Evolutionary conservation across 1,284 basidiomycete genomes (phyloP).

Genomic region (Cutaneotrichosporon cutaneum): DNA sequence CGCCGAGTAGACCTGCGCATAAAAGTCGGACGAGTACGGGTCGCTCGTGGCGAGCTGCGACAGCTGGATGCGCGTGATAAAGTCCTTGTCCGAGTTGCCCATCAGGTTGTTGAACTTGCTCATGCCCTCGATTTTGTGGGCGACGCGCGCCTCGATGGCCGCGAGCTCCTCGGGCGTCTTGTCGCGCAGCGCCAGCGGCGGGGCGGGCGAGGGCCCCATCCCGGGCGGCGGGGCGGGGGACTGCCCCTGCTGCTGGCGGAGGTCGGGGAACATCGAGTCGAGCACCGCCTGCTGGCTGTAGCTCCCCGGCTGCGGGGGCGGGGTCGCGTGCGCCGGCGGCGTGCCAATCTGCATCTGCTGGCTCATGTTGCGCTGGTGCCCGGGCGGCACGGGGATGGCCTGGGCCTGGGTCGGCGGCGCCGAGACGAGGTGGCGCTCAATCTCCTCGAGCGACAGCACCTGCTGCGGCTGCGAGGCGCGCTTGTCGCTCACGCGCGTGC

Average conservation of each 20-base stretch:
- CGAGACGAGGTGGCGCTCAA: conserved; percentile 53
- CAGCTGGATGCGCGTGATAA: conserved; percentile 98
- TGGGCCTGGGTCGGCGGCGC: conserved; percentile 22
- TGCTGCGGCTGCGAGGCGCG: conserved; percentile 21
- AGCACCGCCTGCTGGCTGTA: conserved; percentile 42
- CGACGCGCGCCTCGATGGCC: conserved; percentile 38
- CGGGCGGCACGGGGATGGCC: conserved; percentile 18
- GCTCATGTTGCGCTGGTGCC: conserved; percentile 40
- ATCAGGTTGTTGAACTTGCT: conserved; percentile 96
- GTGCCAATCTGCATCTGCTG: conserved; percentile 36
- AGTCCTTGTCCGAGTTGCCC: conserved; percentile 91
- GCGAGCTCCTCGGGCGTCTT: conserved; percentile 44
- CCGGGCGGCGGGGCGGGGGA: conserved; percentile 35
- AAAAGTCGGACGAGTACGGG: conserved; percentile 97
- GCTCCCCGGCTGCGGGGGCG: conserved; percentile 42
- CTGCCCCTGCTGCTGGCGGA: conserved; percentile 31
- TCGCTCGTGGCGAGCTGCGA: conserved; percentile 95
- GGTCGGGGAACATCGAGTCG: conserved; percentile 51
- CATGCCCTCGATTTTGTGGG: conserved; percentile 58
- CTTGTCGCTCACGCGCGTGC: conserved; percentile 26
- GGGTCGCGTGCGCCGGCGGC: conserved; percentile 27
- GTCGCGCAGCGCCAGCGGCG: conserved; percentile 8
- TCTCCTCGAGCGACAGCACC: conserved; percentile 52
- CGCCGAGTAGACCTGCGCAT: conserved; percentile 92
- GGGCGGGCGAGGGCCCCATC: conserved; percentile 38